Base-by-base conservation (phyloP, 176 grass and related monocot genomes). In the Ananas comosus region DNA sequence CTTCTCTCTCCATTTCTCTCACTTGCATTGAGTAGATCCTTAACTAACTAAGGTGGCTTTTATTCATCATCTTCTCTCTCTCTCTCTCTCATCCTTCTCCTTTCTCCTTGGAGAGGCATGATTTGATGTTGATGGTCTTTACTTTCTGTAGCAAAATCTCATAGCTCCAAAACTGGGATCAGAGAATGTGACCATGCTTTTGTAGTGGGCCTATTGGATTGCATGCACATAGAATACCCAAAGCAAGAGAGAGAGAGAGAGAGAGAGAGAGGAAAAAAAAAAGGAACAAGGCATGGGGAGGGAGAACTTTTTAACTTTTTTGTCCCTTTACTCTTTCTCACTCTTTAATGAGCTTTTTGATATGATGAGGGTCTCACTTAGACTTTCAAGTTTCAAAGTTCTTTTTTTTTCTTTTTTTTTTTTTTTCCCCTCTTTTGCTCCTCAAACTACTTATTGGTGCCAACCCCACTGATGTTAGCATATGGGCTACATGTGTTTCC, bases 221-320 rank as follows among this genome's bases (percentile, higher is more conserved):
- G 51, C 70, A 72, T 72, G 70, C 53, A 72, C 53, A 72, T 72
- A 72, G 58, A 59, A 57, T 72, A 61, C 27, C 70, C 33, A 42
- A 42, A 42, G 33, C 33, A 42, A 42, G 33, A 7, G 33, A 42
- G 33, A 7, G 33, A 42, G 33, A 33, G 29, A 33, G 3, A 33
- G 3, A 33, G 2, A 33, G 2, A 33, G 29, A 33, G 29, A 33
- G 33, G 3, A 42, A 6, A 33, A 16, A 48, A 13, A 48, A 59
- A 61, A 59, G 53, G 25, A 72, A n/a, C 51, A 72, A 33, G 52
- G 52, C 25, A 33, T 72, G 70, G 53, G 16, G 70, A 72, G 54
- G 10, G 54, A 59, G 19, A 59, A 6, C 54, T 17, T 59, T 19
- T 59, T 10, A 9, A 13, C 48, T 67, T 67, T 67, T 16, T 33